Evolutionary conservation across 768 basidiomycete genomes (phyloP).

Genomic region (Termitomyces sp.): DNA sequence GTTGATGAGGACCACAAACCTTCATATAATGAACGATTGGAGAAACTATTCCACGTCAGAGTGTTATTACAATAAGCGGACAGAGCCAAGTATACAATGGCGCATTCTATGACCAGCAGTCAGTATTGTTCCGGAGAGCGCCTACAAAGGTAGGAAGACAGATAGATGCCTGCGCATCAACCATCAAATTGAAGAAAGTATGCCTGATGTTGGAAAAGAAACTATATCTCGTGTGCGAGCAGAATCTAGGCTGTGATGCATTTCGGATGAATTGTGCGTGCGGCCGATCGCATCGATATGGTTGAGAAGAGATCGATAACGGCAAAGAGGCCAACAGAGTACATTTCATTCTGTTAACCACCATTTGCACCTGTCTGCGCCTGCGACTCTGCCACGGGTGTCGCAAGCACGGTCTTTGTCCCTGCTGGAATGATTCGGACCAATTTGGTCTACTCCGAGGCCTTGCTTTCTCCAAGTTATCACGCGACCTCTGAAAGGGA

Average conservation of each 20-base stretch:
- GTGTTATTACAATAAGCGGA: not conserved
- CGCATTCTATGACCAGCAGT: not conserved
- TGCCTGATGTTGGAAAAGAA: not conserved
- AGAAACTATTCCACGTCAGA: not conserved
- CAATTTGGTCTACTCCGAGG: not conserved
- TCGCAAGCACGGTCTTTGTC: not conserved
- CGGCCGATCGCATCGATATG: conserved; percentile 12
- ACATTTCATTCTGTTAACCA: conserved; percentile 1
- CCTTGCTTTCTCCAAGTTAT: not conserved
- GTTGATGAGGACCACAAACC: not conserved
- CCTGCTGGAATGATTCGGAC: not conserved
- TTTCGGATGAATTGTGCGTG: not conserved
- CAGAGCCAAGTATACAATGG: not conserved
- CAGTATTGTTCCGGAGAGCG: not conserved
- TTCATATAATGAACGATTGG: not conserved
- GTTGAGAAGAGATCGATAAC: conserved; percentile 12
- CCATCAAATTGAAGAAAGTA: not conserved
- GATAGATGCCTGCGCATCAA: too few relatives aligned
- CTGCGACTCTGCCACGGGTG: not conserved
- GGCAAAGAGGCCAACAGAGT: conserved; percentile 3
- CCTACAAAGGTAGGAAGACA: not conserved
- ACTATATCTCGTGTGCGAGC: not conserved
- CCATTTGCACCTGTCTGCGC: not conserved
- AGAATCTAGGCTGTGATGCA: not conserved
- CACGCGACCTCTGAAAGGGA: not conserved